A percentile compares a stretch with the other conserved stretches of the same genome.
These are phyloP conservation scores for Stagonosporopsis rhizophila DNA, from an alignment of 2,329 filamentous ascomycete genomes.

Conservation along the genomic window DNA sequence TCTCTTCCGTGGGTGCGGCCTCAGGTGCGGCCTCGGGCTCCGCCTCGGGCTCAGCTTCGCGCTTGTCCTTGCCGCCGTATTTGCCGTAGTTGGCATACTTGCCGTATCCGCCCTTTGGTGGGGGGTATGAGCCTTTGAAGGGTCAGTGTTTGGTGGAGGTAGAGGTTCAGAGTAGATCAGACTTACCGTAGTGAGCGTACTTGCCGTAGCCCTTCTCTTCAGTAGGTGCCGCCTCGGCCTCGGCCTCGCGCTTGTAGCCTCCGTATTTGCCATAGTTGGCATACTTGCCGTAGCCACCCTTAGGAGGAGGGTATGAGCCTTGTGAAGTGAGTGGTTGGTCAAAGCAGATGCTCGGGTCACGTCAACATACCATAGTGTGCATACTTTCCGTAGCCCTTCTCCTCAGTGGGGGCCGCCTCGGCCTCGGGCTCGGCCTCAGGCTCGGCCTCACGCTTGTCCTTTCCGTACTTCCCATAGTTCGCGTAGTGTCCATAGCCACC, in stretches of 20 bases:
- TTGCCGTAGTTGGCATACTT: constrained; percentile 26
- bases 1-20: not conserved
- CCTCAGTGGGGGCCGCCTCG: not conserved
- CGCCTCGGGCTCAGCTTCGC: not conserved
- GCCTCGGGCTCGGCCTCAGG: constrained; percentile 2
- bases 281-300: constrained; percentile 27
- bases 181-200: constrained; percentile 24
- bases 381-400: constrained; percentile 17
- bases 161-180: not conserved
- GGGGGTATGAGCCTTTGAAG: constrained; percentile 18
- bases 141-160: too few species aligned
- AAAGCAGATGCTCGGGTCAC: not conserved
- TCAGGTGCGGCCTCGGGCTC: not conserved
- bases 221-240: not conserved
- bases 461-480: constrained; percentile 21
- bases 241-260: not conserved
- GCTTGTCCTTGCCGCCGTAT: constrained; percentile 5
- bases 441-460: constrained; percentile 4
- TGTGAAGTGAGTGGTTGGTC: constrained; percentile 7
- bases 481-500: constrained; percentile 5
- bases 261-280: constrained; percentile 25
- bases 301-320: constrained; percentile 19
- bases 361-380: not conserved
- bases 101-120: constrained; percentile 23
- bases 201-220: constrained; percentile 22